Percentiles rank a stretch among this genome's conserved stretches.
phyloP scores from a whole-genome alignment of 2,329 filamentous ascomycete genomes.

The Exophiala viscosa region DNA sequence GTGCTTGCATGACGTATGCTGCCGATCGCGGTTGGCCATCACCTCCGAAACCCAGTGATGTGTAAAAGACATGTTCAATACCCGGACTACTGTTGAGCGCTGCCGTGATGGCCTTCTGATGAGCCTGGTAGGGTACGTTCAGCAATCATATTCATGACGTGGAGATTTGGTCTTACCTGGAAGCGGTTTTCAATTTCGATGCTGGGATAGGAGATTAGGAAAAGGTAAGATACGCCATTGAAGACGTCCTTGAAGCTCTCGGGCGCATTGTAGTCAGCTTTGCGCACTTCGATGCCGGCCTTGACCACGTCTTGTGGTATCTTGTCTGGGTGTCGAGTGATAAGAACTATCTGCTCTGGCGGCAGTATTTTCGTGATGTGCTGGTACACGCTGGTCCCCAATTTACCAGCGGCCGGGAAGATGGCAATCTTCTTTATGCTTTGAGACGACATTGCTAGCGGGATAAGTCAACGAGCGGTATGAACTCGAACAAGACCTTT shows the following conservation, averaged over 20 bases:
- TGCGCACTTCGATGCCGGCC: neutral
- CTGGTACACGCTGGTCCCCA: neutral
- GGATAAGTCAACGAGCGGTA: too few relatives aligned
- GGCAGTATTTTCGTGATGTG: neutral
- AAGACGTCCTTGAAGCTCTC: conserved; percentile 47
- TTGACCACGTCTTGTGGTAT: neutral
- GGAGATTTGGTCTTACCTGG: neutral
- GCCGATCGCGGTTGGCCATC: conserved; percentile 1
- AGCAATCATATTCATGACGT: neutral
- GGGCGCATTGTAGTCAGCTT: conserved; percentile 48
- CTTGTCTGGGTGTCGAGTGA: neutral
- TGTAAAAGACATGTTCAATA: conserved; percentile 23
- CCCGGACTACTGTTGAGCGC: conserved; percentile 11
- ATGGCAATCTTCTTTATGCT: neutral
- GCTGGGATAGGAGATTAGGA: conserved; percentile 54
- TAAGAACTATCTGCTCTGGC: neutral
- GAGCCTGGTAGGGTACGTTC: conserved; percentile 27
- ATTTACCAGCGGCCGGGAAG: neutral
- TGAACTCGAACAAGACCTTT: too few relatives aligned
- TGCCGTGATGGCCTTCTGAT: conserved; percentile 31
- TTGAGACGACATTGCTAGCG: too few relatives aligned
- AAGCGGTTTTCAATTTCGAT: conserved; percentile 46
- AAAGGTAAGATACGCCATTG: conserved; percentile 47
- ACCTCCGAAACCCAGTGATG: conserved; percentile 18
- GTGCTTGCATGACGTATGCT: conserved; percentile 25